Evolutionary conservation across 2,329 filamentous ascomycete genomes (phyloP), one percentile per base, ranked within the genome.

Genomic region (Chaetothyriales sp.): DNA sequence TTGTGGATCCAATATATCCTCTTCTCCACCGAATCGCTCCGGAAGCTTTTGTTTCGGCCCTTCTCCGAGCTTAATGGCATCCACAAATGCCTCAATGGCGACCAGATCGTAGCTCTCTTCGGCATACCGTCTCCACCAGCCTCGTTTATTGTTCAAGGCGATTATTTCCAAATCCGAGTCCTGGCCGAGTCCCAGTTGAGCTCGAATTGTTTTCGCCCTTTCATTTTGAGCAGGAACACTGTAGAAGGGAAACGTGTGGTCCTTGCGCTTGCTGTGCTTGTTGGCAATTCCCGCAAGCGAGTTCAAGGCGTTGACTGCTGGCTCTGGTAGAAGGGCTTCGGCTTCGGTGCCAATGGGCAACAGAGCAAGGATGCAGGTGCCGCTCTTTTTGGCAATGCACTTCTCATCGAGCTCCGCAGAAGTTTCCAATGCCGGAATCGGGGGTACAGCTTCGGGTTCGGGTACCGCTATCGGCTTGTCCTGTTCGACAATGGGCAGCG

Each of bases 31-130:
- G 44, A 86, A 61, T 1, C 73, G 76, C 52, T 77, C 75, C 0
- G 85, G 84, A 43, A 92, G 65, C 69, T 81, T 85, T 61, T 80
- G 75, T 74, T 90, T 95, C 53, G 76, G 70, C 2, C 86, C 84
- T 63, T 96, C 90, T 49, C 89, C 86, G 73, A 98, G 76, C 39
- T 87, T 81, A 55, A 96, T 87, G n/a, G 79, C 76, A 62, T 98
- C 92, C 53, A 98, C 79, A 87, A 90, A 98, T 55, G 72, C 71
- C 69, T 95, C 86, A 26, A 98, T 71, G 22, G 75, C 77, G 49
- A 76, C 72, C 20, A 73, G 63, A 50, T 76, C 78, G 44, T 80
- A 80, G 15, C 68, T 65, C 7, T 68, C 65, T 5, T 76, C 79
- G 2, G 62, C 47, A 65, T 86, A 92, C 52, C 76, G 78, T 61